Evolutionary conservation across 208 protist genomes (phyloP).

Genomic region (Novymonas esmeraldas): DNA sequence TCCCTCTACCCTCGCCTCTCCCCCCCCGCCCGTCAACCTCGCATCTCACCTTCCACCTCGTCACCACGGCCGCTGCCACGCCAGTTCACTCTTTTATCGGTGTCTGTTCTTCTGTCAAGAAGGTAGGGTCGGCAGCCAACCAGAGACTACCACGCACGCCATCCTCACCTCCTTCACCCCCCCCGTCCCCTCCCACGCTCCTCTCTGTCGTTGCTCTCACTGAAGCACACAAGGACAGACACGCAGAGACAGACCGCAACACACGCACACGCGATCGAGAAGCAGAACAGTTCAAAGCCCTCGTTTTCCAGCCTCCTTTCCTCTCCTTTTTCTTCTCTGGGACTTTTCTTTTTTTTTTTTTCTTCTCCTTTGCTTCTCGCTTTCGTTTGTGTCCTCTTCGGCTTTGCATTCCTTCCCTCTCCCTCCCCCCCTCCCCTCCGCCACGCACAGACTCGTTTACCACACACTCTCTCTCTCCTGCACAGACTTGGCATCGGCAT

Average conservation of each 20-base stretch:
- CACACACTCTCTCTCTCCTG: too few relatives aligned
- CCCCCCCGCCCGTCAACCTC: too few relatives aligned
- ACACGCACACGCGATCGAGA: not conserved
- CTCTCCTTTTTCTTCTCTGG: not conserved
- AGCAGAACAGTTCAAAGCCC: too few relatives aligned
- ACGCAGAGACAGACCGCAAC: not conserved
- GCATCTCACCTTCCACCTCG: too few relatives aligned
- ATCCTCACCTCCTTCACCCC: not conserved
- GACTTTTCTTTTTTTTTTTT: not conserved
- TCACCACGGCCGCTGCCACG: too few relatives aligned
- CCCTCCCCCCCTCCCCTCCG: not conserved
- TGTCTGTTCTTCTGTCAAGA: too few relatives aligned
- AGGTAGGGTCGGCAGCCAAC: too few relatives aligned
- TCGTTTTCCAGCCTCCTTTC: constrained; percentile 1
- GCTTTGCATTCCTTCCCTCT: not conserved
- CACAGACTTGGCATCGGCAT: too few relatives aligned
- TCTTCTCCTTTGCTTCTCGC: not conserved
- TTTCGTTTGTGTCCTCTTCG: not conserved
- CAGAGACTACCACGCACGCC: too few relatives aligned
- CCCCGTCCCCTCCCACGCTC: not conserved
- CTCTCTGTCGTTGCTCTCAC: not conserved
- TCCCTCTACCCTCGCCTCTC: not conserved
- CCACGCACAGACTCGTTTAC: too few relatives aligned
- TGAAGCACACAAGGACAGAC: not conserved
- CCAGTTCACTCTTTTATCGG: too few relatives aligned